Conservation (phyloP, 192 early-diverging fungal species). For the Cetraspora pellucida region DNA sequence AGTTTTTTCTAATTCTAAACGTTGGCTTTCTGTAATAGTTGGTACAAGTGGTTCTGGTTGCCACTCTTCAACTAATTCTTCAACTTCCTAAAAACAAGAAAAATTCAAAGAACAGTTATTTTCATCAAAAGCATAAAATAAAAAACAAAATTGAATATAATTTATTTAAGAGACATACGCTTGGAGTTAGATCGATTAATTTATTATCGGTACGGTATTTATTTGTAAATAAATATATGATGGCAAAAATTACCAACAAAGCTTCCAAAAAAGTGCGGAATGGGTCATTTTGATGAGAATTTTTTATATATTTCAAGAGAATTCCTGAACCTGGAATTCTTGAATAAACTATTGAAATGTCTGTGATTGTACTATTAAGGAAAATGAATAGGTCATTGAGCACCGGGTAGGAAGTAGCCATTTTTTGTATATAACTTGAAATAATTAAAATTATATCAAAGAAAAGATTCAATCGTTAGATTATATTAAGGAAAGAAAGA, state of each 20-base stretch:
- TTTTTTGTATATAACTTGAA: background rate
- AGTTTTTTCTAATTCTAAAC: conserved; percentile 75
- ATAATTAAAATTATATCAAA: background rate
- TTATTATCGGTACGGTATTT: conserved; percentile 76
- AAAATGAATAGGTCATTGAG: conserved; percentile 31
- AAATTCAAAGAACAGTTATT: background rate
- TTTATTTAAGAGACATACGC: conserved; percentile 52
- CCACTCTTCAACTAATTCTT: conserved; percentile 95
- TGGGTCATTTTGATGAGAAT: conserved; percentile 93
- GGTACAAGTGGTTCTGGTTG: conserved; percentile 92
- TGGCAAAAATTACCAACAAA: conserved; percentile 80
- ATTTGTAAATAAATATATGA: conserved; percentile 85
- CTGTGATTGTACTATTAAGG: conserved; percentile 20
- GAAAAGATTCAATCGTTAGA: too few species aligned
- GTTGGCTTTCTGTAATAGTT: conserved; percentile 67
- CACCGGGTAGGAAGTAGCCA: conserved; percentile 9
- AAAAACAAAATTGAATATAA: background rate
- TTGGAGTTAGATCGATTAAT: conserved; percentile 78
- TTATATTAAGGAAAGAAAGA: too few species aligned
- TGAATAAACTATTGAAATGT: conserved; percentile 31
- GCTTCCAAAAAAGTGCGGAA: conserved; percentile 84
- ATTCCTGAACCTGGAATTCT: conserved; percentile 71
- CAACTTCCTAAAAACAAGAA: conserved; percentile 84
- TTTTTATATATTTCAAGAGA: conserved; percentile 79
- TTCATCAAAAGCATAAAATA: background rate